Conservation (phyloP, 768 basidiomycete genomes). For the Ephemerocybe angulata region DNA sequence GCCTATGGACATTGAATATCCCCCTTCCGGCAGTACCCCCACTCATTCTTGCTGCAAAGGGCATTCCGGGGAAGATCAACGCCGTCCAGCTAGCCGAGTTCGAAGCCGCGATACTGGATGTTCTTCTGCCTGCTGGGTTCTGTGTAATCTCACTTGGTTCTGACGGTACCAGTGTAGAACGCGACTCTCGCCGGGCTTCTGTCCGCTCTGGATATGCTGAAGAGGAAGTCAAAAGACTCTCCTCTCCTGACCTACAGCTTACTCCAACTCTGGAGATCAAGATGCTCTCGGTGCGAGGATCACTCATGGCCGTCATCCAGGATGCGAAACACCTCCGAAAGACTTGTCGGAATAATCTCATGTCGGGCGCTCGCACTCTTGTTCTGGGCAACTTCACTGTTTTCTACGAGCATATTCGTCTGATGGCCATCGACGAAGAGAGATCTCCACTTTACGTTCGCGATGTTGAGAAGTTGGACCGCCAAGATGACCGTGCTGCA, state of each 20-base stretch:
- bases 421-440: not conserved
- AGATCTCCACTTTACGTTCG: constrained; percentile 22
- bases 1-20: not conserved
- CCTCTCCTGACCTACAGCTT: not conserved
- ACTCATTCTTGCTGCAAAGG: not conserved
- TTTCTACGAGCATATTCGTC: not conserved
- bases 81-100: not conserved
- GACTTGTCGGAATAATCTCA: not conserved
- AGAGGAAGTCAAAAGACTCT: not conserved
- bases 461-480: constrained; percentile 30
- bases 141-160: not conserved
- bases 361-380: not conserved
- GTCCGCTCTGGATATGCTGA: not conserved
- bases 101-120: not conserved
- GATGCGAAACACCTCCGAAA: constrained; percentile 1
- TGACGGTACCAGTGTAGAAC: not conserved
- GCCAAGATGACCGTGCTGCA: constrained; percentile 35
- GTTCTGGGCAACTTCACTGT: not conserved
- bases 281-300: not conserved
- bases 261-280: not conserved
- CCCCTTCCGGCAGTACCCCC: not conserved
- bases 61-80: not conserved
- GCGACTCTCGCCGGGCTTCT: not conserved
- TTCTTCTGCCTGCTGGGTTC: not conserved
- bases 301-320: not conserved